These are phyloP conservation scores for Penicillium lividum DNA, from an alignment of 495 filamentous ascomycete genomes.

Conservation along the genomic window DNA sequence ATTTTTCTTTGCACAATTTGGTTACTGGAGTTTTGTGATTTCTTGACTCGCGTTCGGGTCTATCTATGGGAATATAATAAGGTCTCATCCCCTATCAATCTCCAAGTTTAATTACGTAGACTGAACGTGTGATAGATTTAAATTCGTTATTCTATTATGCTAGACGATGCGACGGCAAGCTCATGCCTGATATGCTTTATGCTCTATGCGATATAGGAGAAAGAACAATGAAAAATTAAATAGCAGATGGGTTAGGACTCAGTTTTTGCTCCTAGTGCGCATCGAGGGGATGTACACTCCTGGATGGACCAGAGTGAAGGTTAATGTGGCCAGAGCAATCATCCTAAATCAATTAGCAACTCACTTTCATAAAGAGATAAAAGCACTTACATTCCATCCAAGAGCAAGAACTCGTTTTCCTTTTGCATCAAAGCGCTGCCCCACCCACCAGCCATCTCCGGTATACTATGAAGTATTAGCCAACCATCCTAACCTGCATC, in stretches of 20 bases:
- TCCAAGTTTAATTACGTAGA: not conserved
- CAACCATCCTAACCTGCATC: not conserved
- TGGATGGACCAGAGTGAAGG: constrained; percentile 52
- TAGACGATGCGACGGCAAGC: no score
- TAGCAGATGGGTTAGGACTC: no score
- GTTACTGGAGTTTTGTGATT: not conserved
- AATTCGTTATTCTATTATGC: no score
- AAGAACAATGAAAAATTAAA: no score
- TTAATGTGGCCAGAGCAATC: constrained; percentile 46
- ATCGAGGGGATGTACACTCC: constrained; percentile 50
- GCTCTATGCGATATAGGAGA: no score
- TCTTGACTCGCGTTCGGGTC: not conserved
- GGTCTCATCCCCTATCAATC: not conserved
- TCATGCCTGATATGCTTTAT: no score
- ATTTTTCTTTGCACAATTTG: not conserved
- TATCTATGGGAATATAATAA: not conserved
- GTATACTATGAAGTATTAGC: constrained; percentile 43
- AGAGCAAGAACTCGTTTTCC: constrained; percentile 60
- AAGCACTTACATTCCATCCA: constrained; percentile 56
- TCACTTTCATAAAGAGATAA: not conserved
- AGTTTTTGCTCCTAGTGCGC: constrained; percentile 22
- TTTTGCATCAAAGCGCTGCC: constrained; percentile 67
- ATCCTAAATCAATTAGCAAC: constrained; percentile 35
- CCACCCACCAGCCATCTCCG: constrained; percentile 70
- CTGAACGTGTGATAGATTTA: no score